A percentile compares a stretch with the other conserved stretches of the same genome.
phyloP scores from a whole-genome alignment of 2,329 filamentous ascomycete species.

The Fusarium chlamydosporum region DNA sequence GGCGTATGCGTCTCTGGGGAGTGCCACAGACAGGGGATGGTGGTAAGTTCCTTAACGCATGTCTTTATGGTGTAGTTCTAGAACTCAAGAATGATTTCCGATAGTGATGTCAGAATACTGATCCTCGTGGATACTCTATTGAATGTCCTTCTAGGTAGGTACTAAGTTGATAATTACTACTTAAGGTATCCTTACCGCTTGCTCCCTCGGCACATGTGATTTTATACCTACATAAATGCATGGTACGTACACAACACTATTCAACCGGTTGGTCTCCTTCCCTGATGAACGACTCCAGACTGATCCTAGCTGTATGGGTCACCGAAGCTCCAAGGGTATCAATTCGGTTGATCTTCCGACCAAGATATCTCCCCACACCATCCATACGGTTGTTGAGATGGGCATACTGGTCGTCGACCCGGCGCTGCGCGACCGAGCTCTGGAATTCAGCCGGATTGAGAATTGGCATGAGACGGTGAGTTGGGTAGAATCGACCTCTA shows the following conservation, averaged over 20 bases:
- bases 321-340: slow-evolving; percentile 63
- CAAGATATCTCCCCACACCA: slow-evolving; percentile 59
- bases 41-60: neutral
- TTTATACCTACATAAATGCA: slow-evolving; percentile 11
- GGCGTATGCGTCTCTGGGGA: slow-evolving; percentile 15
- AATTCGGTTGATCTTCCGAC: slow-evolving; percentile 57
- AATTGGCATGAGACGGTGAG: slow-evolving; percentile 66
- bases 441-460: slow-evolving; percentile 60
- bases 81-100: neutral
- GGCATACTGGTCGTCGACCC: slow-evolving; percentile 61
- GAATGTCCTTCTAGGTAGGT: slow-evolving; percentile 11
- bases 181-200: neutral
- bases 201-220: slow-evolving; percentile 25
- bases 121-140: slow-evolving; percentile 21
- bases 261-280: slow-evolving; percentile 51
- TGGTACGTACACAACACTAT: slow-evolving; percentile 12
- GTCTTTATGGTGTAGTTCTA: slow-evolving; percentile 4
- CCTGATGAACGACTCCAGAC: slow-evolving; percentile 55
- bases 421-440: slow-evolving; percentile 55
- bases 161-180: slow-evolving; percentile 8
- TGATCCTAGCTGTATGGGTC: slow-evolving; percentile 54
- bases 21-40: slow-evolving; percentile 9
- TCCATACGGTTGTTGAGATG: slow-evolving; percentile 69
- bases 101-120: neutral
- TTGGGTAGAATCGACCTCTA: slow-evolving; percentile 71